Conservation (phyloP, 2,329 filamentous ascomycete genomes). For the Remersonia thermophila region DNA sequence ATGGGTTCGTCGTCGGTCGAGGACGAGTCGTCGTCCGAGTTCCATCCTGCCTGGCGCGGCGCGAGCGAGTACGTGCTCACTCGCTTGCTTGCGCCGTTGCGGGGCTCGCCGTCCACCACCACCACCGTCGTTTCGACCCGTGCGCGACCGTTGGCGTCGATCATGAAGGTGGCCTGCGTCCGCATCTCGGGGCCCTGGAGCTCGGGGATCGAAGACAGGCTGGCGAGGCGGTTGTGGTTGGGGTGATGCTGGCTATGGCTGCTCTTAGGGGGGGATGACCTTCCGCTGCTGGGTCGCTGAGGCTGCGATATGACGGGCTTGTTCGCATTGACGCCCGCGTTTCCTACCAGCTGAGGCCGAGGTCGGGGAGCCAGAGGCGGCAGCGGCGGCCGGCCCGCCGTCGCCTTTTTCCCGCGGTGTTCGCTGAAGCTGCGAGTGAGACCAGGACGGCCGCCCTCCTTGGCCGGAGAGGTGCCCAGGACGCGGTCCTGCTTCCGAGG, state of each 20-base stretch:
- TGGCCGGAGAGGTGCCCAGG: constrained; percentile 38
- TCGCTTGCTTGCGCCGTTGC: constrained; percentile 12
- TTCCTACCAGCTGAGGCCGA: constrained; percentile 20
- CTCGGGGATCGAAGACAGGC: constrained; percentile 48
- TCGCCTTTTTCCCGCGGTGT: constrained; percentile 33
- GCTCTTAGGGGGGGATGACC: constrained; percentile 41
- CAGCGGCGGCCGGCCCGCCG: constrained; percentile 27
- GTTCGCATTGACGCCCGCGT: constrained; percentile 21
- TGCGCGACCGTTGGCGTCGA: constrained; percentile 49
- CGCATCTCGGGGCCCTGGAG: constrained; percentile 32
- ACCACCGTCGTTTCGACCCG: constrained; percentile 40
- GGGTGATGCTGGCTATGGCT: constrained; percentile 25
- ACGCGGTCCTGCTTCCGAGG: constrained; percentile 31
- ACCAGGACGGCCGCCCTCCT: constrained; percentile 33
- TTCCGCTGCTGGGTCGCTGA: constrained; percentile 29
- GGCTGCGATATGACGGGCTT: constrained; percentile 25
- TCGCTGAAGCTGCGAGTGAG: constrained; percentile 45
- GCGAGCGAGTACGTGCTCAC: constrained; percentile 17
- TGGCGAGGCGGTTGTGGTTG: constrained; percentile 37
- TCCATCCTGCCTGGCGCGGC: constrained; percentile 27
- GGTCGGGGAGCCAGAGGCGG: constrained; percentile 31
- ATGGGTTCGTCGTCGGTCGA: constrained; percentile 54
- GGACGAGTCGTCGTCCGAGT: constrained; percentile 33
- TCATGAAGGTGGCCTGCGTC: constrained; percentile 49
- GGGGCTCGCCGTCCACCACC: constrained; percentile 21